Conservation (phyloP, 768 basidiomycete species). For the Sistotremastrum suecicum region DNA sequence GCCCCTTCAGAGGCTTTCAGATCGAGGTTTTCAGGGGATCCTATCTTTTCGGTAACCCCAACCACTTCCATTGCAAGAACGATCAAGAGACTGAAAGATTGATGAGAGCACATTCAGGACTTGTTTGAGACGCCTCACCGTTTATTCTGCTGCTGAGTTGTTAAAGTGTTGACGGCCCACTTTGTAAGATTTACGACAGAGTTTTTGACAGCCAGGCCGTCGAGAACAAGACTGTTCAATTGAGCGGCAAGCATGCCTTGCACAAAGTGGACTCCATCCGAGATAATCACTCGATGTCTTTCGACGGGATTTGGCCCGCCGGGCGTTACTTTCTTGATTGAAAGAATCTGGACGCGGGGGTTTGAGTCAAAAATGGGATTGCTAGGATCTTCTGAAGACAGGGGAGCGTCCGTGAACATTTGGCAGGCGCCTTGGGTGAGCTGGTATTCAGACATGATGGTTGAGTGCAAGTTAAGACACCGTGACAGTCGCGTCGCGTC, state of each 20-base stretch:
- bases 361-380: slow-evolving; percentile 14
- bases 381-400: slow-evolving; percentile 21
- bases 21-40: slow-evolving; percentile 34
- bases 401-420: slow-evolving; percentile 11
- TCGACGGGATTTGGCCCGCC: slow-evolving; percentile 26
- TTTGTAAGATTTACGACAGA: slow-evolving; percentile 57
- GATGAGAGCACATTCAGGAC: slow-evolving; percentile 1
- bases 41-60: slow-evolving; percentile 55
- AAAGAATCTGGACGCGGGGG: slow-evolving; percentile 65
- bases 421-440: slow-evolving; percentile 46
- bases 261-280: slow-evolving; percentile 74
- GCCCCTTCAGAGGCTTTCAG: slow-evolving; percentile 21
- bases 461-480: background rate
- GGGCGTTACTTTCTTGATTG: slow-evolving; percentile 59
- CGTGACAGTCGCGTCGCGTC: background rate
- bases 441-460: slow-evolving; percentile 14
- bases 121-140: slow-evolving; percentile 31
- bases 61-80: slow-evolving; percentile 53
- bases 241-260: slow-evolving; percentile 95
- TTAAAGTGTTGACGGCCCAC: slow-evolving; percentile 67
- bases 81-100: slow-evolving; percentile 54
- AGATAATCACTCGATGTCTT: slow-evolving; percentile 71
- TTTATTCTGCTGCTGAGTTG: slow-evolving; percentile 38
- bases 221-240: slow-evolving; percentile 60
- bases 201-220: slow-evolving; percentile 47